phyloP scores from a whole-genome alignment of 1,139 yeast species.

The Candida neerlandica region DNA sequence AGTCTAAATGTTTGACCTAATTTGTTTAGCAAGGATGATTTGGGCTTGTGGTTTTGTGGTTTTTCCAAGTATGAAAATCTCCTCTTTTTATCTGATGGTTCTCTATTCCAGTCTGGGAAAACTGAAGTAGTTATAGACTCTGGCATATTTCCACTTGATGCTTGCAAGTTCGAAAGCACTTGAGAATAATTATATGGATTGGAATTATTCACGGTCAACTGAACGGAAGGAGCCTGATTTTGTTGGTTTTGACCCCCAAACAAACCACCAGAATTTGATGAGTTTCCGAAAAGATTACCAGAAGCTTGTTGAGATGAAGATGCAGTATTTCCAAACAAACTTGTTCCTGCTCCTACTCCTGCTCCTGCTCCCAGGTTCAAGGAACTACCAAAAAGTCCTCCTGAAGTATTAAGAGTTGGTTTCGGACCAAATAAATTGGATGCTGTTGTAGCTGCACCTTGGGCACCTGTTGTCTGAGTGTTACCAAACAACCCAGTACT shows the following conservation, averaged over 20 bases:
- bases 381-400: slow-evolving; percentile 20
- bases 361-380: slow-evolving; percentile 4
- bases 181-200: slow-evolving; percentile 32
- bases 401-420: slow-evolving; percentile 2
- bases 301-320: slow-evolving; percentile 9
- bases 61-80: slow-evolving; percentile 21
- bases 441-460: slow-evolving; percentile 2
- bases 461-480: slow-evolving; percentile 6
- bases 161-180: slow-evolving; percentile 21
- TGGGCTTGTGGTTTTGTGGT: slow-evolving; percentile 14
- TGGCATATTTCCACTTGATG: slow-evolving; percentile 23
- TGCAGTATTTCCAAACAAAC: not conserved
- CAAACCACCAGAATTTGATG: slow-evolving; percentile 10
- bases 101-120: slow-evolving; percentile 20
- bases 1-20: slow-evolving; percentile 43
- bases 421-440: slow-evolving; percentile 1
- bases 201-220: slow-evolving; percentile 12
- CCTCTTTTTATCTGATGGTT: slow-evolving; percentile 22
- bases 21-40: slow-evolving; percentile 33
- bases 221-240: slow-evolving; percentile 4
- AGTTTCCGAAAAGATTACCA: slow-evolving; percentile 8
- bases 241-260: slow-evolving; percentile 10
- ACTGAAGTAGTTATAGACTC: slow-evolving; percentile 40
- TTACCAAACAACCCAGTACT: slow-evolving; percentile 13
- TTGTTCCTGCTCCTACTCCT: not conserved